Evolutionary conservation across 2,329 filamentous ascomycete species (phyloP).

Genomic region (Macrophomina phaseolina): DNA sequence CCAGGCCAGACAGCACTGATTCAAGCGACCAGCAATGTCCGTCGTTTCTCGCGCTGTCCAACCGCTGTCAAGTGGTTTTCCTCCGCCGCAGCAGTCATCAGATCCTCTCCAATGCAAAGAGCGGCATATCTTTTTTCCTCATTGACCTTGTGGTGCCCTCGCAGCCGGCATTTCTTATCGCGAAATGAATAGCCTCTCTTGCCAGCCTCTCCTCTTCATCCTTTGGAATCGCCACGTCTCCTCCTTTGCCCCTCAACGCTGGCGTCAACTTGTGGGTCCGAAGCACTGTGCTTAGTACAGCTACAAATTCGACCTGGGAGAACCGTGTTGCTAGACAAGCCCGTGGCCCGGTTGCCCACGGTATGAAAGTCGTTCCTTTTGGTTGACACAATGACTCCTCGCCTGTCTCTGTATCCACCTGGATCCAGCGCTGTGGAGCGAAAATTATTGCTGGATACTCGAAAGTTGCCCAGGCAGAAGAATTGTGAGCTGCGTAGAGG

Average conservation of each 20-base stretch:
- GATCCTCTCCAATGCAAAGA: not conserved
- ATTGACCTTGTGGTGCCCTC: not conserved
- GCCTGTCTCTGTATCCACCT: not conserved
- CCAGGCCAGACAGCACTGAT: no score
- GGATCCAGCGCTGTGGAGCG: not conserved
- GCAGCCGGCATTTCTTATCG: not conserved
- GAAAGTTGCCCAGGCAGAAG: not conserved
- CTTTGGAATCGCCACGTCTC: not conserved
- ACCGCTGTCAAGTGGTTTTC: no score
- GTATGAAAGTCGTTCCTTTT: not conserved
- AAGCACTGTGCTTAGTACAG: not conserved
- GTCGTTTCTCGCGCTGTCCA: no score
- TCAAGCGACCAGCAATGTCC: no score
- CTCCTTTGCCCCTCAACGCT: not conserved
- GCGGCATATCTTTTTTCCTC: not conserved
- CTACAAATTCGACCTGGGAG: not conserved
- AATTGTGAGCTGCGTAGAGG: not conserved
- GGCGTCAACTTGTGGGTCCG: not conserved
- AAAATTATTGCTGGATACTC: not conserved
- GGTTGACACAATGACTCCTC: not conserved
- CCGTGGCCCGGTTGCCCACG: not conserved
- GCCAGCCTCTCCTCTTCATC: not conserved
- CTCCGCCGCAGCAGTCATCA: not conserved
- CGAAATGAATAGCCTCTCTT: not conserved
- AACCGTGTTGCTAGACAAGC: not conserved